phyloP scores from a whole-genome alignment of 805 yeast species.

The Cyberlindnera maritima region DNA sequence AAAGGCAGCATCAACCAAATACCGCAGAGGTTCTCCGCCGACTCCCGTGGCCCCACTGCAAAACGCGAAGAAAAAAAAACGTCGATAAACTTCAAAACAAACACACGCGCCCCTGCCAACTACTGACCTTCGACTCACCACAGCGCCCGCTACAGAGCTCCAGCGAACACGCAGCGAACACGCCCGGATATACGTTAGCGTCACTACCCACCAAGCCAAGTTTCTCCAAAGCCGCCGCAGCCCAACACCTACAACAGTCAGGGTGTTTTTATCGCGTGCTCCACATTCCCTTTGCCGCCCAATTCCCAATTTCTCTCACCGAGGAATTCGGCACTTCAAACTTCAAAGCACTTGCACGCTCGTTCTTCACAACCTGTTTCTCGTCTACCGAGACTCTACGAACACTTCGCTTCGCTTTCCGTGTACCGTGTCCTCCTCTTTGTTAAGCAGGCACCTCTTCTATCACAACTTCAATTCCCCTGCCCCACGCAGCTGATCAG shows the following conservation, averaged over 20 bases:
- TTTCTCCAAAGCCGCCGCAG: neutral
- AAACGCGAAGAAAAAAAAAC: slow-evolving; percentile 1
- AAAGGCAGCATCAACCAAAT: too few relatives aligned
- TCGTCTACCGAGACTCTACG: neutral
- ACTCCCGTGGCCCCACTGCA: neutral
- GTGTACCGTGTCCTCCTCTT: too few relatives aligned
- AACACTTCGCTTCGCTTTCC: too few relatives aligned
- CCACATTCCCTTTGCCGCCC: neutral
- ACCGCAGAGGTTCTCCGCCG: too few relatives aligned
- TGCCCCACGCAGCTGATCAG: neutral
- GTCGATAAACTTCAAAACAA: slow-evolving; percentile 9
- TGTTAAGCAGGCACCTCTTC: too few relatives aligned
- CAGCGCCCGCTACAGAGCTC: neutral
- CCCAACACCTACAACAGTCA: neutral
- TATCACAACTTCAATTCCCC: neutral
- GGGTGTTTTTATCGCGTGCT: neutral
- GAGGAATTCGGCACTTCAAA: neutral
- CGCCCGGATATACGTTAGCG: neutral
- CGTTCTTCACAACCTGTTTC: neutral
- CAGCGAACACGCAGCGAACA: neutral
- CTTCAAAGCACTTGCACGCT: neutral
- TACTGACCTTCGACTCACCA: neutral
- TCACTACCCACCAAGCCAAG: neutral
- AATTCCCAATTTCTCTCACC: neutral
- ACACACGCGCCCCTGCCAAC: slow-evolving; percentile 1